Percentiles rank a stretch among this genome's conserved stretches.
Conservation (phyloP, 2,329 filamentous ascomycete genomes). For the Chalara sp. region DNA sequence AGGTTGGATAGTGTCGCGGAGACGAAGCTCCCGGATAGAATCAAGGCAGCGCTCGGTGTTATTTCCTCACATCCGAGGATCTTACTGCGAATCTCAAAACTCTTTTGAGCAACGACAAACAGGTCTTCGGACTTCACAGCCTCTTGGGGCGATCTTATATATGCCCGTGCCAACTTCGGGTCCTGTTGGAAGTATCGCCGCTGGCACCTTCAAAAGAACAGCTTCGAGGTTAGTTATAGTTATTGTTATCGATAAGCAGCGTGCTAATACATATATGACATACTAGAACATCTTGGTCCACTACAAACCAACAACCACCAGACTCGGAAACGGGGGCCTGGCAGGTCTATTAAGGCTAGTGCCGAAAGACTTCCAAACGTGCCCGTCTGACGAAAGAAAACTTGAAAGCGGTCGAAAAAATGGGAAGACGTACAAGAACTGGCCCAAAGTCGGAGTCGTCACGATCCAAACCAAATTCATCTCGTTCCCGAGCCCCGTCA, state of each 20-base stretch:
- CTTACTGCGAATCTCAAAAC: conserved; percentile 6
- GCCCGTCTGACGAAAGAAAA: conserved; percentile 13
- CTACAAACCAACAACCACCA: conserved; percentile 7
- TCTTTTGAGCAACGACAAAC: conserved; percentile 10
- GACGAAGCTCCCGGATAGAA: conserved; percentile 12
- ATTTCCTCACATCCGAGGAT: conserved; percentile 5
- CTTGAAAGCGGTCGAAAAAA: conserved; percentile 12
- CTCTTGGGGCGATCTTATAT: conserved; percentile 9
- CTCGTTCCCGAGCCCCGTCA: background rate
- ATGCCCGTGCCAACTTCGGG: conserved; percentile 10
- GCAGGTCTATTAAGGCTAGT: conserved; percentile 12
- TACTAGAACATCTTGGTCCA: conserved; percentile 10
- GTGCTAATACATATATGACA: conserved; percentile 11
- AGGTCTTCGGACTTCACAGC: conserved; percentile 11
- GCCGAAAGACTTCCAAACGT: conserved; percentile 10
- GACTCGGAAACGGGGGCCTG: conserved; percentile 12
- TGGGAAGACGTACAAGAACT: conserved; percentile 5
- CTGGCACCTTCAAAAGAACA: conserved; percentile 10
- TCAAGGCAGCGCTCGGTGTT: conserved; percentile 5
- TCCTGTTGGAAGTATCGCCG: conserved; percentile 9
- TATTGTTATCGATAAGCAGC: conserved; percentile 9
- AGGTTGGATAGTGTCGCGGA: conserved; percentile 8
- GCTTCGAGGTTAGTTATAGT: conserved; percentile 14
- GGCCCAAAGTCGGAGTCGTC: conserved; percentile 1
- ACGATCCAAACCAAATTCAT: conserved; percentile 6